A percentile compares a stretch with the other conserved stretches of the same genome.
Conservation (phyloP, 23 red algal species). For the Pyropia haitanensis region DNA sequence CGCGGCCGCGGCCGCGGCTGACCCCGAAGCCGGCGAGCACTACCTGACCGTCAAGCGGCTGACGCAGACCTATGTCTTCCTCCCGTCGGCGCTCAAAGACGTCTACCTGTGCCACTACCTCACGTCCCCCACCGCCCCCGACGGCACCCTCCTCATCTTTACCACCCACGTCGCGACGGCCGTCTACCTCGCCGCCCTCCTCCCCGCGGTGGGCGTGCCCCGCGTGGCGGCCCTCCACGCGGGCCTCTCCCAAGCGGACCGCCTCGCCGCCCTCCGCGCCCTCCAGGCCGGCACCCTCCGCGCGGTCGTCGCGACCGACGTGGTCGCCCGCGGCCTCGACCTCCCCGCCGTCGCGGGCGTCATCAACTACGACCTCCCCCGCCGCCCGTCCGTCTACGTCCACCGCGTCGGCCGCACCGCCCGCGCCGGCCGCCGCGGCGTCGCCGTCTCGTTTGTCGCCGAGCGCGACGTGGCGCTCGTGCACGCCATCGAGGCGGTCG, state of each 20-base stretch:
- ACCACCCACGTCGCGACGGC: constrained; percentile 35
- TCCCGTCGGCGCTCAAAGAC: constrained; percentile 63
- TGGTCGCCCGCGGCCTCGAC: constrained; percentile 82
- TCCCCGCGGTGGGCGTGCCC: constrained; percentile 55
- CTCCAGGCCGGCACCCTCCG: constrained; percentile 39
- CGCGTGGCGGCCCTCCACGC: constrained; percentile 66
- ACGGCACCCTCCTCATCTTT: constrained; percentile 53
- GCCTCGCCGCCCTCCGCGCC: constrained; percentile 44
- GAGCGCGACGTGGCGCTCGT: constrained; percentile 36
- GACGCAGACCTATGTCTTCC: constrained; percentile 49
- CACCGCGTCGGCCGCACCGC: constrained; percentile 92
- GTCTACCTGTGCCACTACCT: constrained; percentile 38
- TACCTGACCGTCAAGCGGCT: constrained; percentile 57
- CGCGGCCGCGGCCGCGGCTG: not conserved
- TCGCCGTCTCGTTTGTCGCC: constrained; percentile 65
- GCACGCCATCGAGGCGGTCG: constrained; percentile 41
- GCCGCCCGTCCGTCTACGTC: constrained; percentile 67
- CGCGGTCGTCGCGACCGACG: constrained; percentile 78
- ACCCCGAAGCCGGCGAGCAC: constrained; percentile 31
- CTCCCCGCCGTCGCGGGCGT: constrained; percentile 77
- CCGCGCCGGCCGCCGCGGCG: constrained; percentile 59
- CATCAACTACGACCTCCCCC: constrained; percentile 83
- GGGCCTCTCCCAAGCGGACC: constrained; percentile 48
- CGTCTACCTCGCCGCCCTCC: constrained; percentile 26
- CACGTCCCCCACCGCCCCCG: constrained; percentile 26